These are phyloP conservation scores for Eutrema salsugineum DNA, from an alignment of 441 rosid species.

Conservation along the genomic window DNA sequence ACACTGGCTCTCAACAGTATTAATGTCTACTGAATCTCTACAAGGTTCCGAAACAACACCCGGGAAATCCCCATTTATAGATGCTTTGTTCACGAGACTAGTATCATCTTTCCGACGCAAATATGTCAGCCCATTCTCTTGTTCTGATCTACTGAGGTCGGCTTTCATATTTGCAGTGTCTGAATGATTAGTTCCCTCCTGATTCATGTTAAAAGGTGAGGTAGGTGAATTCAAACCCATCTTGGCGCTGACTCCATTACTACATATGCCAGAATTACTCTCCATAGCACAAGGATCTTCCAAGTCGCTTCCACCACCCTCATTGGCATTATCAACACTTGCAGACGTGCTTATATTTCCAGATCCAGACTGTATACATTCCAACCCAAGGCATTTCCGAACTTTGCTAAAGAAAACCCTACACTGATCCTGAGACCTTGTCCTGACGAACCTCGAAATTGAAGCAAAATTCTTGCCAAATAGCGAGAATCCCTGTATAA, in stretches of 20 bases:
- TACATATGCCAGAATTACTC: constrained; percentile 49
- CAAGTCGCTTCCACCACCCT: constrained; percentile 70
- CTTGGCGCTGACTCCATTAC: constrained; percentile 43
- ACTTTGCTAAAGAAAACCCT: constrained; percentile 93
- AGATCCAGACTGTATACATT: constrained; percentile 47
- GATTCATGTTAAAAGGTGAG: constrained; percentile 31
- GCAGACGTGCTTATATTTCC: constrained; percentile 39
- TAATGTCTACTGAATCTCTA: constrained; percentile 25
- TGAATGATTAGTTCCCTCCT: constrained; percentile 34
- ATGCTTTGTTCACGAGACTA: constrained; percentile 32
- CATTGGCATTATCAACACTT: constrained; percentile 50
- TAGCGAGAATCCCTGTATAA: constrained; percentile 63
- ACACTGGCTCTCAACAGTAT: constrained; percentile 27
- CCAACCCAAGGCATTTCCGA: constrained; percentile 91
- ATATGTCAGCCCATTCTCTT: constrained; percentile 26
- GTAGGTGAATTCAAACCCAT: constrained; percentile 40
- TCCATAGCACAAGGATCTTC: constrained; percentile 63
- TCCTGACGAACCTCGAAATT: constrained; percentile 60
- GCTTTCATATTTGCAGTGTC: constrained; percentile 34
- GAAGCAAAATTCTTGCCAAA: constrained; percentile 85
- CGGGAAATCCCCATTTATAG: constrained; percentile 18
- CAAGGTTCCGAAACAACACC: constrained; percentile 28
- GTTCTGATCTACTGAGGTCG: constrained; percentile 40
- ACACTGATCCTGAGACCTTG: constrained; percentile 85
- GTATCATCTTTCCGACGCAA: constrained; percentile 31